Evolutionary conservation across 1,284 basidiomycete genomes (phyloP).

Genomic region (Exobasidium rhododendri): DNA sequence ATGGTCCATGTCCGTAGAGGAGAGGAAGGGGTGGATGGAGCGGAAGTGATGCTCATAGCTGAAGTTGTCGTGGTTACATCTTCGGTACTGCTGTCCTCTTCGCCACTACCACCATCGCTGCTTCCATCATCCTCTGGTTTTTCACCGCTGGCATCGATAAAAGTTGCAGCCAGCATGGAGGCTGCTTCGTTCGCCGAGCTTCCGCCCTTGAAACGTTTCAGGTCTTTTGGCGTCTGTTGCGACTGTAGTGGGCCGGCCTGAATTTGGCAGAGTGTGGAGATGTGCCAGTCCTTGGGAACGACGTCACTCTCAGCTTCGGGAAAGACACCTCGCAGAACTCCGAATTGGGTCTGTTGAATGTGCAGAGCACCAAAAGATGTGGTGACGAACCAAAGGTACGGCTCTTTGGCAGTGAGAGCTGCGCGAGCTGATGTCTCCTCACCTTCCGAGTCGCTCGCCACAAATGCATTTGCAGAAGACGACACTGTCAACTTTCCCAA

Average conservation of each 20-base stretch:
- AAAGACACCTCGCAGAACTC: slow-evolving; percentile 76
- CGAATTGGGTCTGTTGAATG: slow-evolving; percentile 74
- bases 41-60: background rate
- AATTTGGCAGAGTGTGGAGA: background rate
- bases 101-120: slow-evolving; percentile 12
- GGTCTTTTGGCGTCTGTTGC: background rate
- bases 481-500: background rate
- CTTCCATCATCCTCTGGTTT: slow-evolving; percentile 20
- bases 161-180: slow-evolving; percentile 28
- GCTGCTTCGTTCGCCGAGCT: slow-evolving; percentile 37
- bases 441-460: background rate
- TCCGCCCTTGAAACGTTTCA: slow-evolving; percentile 45
- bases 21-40: slow-evolving; percentile 6
- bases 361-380: background rate
- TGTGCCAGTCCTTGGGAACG: slow-evolving; percentile 2
- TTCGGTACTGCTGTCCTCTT: slow-evolving; percentile 19
- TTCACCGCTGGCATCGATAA: slow-evolving; percentile 27
- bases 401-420: background rate
- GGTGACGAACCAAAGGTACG: slow-evolving; percentile 6
- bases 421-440: background rate
- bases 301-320: slow-evolving; percentile 53
- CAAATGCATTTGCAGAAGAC: background rate
- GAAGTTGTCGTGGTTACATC: background rate
- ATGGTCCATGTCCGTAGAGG: slow-evolving; percentile 74
- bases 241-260: slow-evolving; percentile 3